Percentiles rank a stretch among this genome's conserved stretches.
Evolutionary conservation across 305 asterid genomes (phyloP).

Genomic region (Solanum hybrid): DNA sequence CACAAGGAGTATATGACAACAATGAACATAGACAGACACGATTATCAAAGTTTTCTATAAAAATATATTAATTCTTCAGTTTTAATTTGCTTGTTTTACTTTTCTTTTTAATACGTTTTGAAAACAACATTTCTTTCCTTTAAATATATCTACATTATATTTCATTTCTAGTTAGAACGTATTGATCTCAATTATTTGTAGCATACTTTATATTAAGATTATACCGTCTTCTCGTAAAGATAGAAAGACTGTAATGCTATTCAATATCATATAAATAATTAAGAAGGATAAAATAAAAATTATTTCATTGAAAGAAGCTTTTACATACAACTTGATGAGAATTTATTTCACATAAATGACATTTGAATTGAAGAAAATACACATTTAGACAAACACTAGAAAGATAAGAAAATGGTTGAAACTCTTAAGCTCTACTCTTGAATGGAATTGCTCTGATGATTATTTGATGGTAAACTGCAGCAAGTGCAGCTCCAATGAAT

Average conservation of each 20-base stretch:
- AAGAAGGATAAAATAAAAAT: background rate
- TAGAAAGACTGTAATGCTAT: background rate
- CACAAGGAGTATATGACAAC: background rate
- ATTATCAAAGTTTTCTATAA: background rate
- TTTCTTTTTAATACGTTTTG: no score
- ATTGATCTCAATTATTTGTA: background rate
- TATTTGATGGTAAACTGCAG: slow-evolving; percentile 41
- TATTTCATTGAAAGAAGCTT: background rate
- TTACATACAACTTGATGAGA: background rate
- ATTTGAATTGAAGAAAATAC: background rate
- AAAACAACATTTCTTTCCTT: background rate
- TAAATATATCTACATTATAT: background rate
- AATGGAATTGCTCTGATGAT: slow-evolving; percentile 53
- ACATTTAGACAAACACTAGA: background rate
- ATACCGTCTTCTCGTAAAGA: background rate
- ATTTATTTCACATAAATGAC: background rate
- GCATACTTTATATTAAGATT: background rate
- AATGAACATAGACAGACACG: background rate
- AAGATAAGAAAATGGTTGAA: background rate
- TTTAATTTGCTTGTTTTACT: background rate
- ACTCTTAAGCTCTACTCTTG: slow-evolving; percentile 3
- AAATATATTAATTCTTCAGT: no score
- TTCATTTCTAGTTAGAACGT: background rate
- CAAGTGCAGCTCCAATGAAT: slow-evolving; percentile 49
- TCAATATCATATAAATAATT: background rate